These are phyloP conservation scores for Ophiorrhiza pumila DNA, from an alignment of 257 asterid genomes.

Conservation along the genomic window DNA sequence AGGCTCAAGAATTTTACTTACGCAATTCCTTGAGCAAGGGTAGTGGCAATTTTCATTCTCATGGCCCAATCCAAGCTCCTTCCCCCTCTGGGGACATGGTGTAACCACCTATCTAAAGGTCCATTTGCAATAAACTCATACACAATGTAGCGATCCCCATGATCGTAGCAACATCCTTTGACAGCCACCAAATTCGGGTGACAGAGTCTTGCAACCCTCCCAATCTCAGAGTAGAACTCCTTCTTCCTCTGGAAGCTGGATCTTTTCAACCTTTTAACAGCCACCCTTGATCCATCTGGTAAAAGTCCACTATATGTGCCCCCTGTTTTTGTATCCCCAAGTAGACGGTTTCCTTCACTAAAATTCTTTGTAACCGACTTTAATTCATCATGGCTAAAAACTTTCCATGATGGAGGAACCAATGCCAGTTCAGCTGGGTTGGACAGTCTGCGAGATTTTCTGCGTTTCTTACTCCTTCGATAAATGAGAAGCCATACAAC, in stretches of 20 bases:
- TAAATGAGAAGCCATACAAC: slow-evolving; percentile 87
- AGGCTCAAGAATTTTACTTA: slow-evolving; percentile 34
- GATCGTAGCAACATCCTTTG: slow-evolving; percentile 94
- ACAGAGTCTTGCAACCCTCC: slow-evolving; percentile 87
- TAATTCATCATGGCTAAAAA: slow-evolving; percentile 78
- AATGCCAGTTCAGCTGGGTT: slow-evolving; percentile 77
- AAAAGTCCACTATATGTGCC: slow-evolving; percentile 91
- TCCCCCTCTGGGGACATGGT: slow-evolving; percentile 90
- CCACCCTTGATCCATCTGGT: slow-evolving; percentile 89
- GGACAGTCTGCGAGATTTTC: slow-evolving; percentile 67
- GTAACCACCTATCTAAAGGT: slow-evolving; percentile 93
- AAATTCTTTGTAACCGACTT: slow-evolving; percentile 89
- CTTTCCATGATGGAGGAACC: slow-evolving; percentile 92
- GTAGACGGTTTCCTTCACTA: slow-evolving; percentile 93
- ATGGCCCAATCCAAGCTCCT: slow-evolving; percentile 92
- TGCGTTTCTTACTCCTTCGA: slow-evolving; percentile 66
- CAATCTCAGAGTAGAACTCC: slow-evolving; percentile 93
- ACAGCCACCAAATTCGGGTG: slow-evolving; percentile 89
- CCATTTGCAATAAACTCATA: slow-evolving; percentile 86
- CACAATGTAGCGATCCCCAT: slow-evolving; percentile 86
- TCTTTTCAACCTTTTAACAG: slow-evolving; percentile 89
- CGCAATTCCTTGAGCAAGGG: slow-evolving; percentile 99
- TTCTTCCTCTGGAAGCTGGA: slow-evolving; percentile 92
- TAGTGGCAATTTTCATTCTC: slow-evolving; percentile 89
- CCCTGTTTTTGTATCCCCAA: slow-evolving; percentile 94